phyloP scores from a whole-genome alignment of 2,329 filamentous ascomycete genomes.

The Monosporascus sp. region DNA sequence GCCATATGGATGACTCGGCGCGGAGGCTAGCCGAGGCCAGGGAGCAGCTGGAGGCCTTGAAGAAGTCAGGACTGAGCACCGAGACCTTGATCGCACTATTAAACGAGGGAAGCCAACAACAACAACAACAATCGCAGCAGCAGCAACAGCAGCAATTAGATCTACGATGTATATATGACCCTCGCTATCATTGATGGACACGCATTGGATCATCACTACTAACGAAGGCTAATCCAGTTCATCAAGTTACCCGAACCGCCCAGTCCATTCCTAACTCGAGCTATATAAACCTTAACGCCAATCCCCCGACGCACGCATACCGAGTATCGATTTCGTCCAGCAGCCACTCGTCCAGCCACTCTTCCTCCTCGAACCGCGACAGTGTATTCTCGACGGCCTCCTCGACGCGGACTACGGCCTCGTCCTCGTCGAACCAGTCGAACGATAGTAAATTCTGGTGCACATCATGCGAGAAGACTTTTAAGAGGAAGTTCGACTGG shows the following conservation, averaged over 20 bases:
- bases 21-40: slow-evolving; percentile 27
- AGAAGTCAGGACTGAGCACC: slow-evolving; percentile 28
- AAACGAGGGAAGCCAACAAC: slow-evolving; percentile 19
- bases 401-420: slow-evolving; percentile 25
- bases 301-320: slow-evolving; percentile 15
- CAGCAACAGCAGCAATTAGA: slow-evolving; percentile 4
- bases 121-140: slow-evolving; percentile 3
- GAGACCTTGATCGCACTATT: slow-evolving; percentile 24
- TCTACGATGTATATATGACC: slow-evolving; percentile 11
- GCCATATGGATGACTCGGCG: slow-evolving; percentile 26
- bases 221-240: neutral
- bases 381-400: slow-evolving; percentile 27
- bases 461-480: slow-evolving; percentile 55
- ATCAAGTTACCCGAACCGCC: slow-evolving; percentile 10
- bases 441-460: slow-evolving; percentile 31
- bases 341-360: slow-evolving; percentile 18
- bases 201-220: neutral
- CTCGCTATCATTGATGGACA: neutral
- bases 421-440: slow-evolving; percentile 17
- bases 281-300: slow-evolving; percentile 21
- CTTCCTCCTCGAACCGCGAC: slow-evolving; percentile 26
- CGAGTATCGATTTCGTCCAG: slow-evolving; percentile 26
- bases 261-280: slow-evolving; percentile 21
- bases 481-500: slow-evolving; percentile 66
- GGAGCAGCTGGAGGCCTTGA: slow-evolving; percentile 28